phyloP scores from a whole-genome alignment of 345 rosid genomes.

The Eucalyptus curtisii region DNA sequence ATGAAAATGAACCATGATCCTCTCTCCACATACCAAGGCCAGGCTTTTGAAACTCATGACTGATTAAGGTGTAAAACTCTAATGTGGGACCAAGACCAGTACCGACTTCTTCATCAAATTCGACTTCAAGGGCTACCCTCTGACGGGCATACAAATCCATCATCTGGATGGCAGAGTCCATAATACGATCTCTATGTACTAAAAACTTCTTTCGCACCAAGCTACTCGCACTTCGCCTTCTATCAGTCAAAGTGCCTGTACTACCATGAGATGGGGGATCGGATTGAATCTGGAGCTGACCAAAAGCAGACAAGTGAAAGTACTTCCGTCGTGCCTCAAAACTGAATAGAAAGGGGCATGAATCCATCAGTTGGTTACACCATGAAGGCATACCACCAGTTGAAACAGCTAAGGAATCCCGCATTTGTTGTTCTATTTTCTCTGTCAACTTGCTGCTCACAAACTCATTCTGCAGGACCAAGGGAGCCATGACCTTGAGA shows the following conservation, averaged over 20 bases:
- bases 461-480: conserved; percentile 54
- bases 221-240: conserved; percentile 26
- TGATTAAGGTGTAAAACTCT: conserved; percentile 84
- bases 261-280: conserved; percentile 24
- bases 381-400: conserved; percentile 71
- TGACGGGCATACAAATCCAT: conserved; percentile 53
- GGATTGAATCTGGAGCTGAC: conserved; percentile 28
- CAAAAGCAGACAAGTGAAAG: conserved; percentile 75
- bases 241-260: conserved; percentile 33
- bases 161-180: conserved; percentile 76
- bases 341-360: conserved; percentile 89
- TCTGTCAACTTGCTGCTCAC: conserved; percentile 77
- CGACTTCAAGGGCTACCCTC: conserved; percentile 70
- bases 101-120: conserved; percentile 88
- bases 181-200: conserved; percentile 57
- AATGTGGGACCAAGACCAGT: conserved; percentile 97
- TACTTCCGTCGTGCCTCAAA: conserved; percentile 72
- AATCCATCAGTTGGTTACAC: conserved; percentile 73
- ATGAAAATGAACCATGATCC: conserved; percentile 23
- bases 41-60: conserved; percentile 73
- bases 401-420: conserved; percentile 59
- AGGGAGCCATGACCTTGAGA: conserved; percentile 34
- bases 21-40: conserved; percentile 88
- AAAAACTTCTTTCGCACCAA: conserved; percentile 61
- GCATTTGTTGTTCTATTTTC: conserved; percentile 91